phyloP scores from a whole-genome alignment of 1,284 basidiomycete species.

The Porogramme epimiltina region DNA sequence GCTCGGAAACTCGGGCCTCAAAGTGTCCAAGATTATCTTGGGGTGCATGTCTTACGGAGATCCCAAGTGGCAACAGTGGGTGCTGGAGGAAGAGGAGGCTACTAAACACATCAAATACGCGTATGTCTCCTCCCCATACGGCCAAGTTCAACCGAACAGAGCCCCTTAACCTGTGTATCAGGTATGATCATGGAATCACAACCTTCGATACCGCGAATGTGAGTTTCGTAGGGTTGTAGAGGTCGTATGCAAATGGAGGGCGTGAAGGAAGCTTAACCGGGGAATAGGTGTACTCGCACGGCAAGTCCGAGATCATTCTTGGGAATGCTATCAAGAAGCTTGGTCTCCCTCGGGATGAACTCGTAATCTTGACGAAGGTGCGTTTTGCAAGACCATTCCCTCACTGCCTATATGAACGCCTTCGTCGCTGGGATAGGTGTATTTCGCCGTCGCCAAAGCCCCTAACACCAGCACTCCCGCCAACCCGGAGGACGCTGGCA shows the following conservation, averaged over 20 bases:
- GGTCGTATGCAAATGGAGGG: too few relatives aligned
- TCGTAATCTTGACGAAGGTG: slow-evolving; percentile 60
- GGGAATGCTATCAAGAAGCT: slow-evolving; percentile 60
- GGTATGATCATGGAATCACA: slow-evolving; percentile 47
- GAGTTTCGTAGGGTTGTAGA: too few relatives aligned
- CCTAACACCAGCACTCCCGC: background rate
- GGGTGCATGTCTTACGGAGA: slow-evolving; percentile 45
- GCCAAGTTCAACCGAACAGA: too few relatives aligned
- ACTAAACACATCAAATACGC: slow-evolving; percentile 40
- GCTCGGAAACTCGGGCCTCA: slow-evolving; percentile 48
- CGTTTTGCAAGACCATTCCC: background rate
- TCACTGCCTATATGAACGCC: background rate
- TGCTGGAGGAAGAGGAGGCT: slow-evolving; percentile 24
- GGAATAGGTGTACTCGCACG: slow-evolving; percentile 37
- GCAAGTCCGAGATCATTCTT: slow-evolving; percentile 53
- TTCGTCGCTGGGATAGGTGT: slow-evolving; percentile 2
- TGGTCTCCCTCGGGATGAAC: slow-evolving; percentile 53
- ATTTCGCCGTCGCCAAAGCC: background rate
- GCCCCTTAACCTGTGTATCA: background rate
- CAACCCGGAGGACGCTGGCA: slow-evolving; percentile 22
- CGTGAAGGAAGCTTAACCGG: too few relatives aligned
- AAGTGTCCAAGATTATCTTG: slow-evolving; percentile 45
- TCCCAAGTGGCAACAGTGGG: slow-evolving; percentile 34
- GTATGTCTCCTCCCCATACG: slow-evolving; percentile 17
- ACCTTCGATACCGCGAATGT: slow-evolving; percentile 55